These are phyloP conservation scores for Solanum okadae DNA, from an alignment of 257 asterid species.

Conservation along the genomic window DNA sequence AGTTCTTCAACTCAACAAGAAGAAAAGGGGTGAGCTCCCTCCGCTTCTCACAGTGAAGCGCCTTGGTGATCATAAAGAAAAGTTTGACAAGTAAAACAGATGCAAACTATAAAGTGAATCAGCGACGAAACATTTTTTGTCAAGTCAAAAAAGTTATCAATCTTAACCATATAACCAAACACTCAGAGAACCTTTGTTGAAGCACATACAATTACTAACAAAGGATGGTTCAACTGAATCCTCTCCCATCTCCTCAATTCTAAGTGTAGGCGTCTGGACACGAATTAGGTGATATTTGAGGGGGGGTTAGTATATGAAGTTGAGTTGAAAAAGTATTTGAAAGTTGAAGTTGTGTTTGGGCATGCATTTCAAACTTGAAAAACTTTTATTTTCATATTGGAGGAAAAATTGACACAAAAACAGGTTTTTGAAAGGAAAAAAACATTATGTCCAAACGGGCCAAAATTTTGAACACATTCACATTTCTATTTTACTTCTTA, in stretches of 20 bases:
- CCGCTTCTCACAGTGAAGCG: not conserved
- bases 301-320: not conserved
- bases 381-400: not conserved
- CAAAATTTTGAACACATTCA: not conserved
- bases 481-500: not conserved
- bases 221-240: not conserved
- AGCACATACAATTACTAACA: not conserved
- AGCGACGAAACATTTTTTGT: not conserved
- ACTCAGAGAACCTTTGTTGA: not conserved
- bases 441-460: not conserved
- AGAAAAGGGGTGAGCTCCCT: not conserved
- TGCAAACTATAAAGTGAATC: not conserved
- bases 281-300: not conserved
- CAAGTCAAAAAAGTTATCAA: not conserved
- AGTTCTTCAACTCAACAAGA: slow-evolving; percentile 7
- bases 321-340: not conserved
- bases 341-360: not conserved
- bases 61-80: not conserved
- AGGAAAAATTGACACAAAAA: not conserved
- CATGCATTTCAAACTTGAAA: not conserved
- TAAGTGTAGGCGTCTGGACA: not conserved
- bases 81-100: not conserved
- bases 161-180: not conserved
- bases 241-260: not conserved
- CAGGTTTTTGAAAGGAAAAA: not conserved